Evolutionary conservation across 768 basidiomycete genomes (phyloP).

Genomic region (Auriscalpium orientale): DNA sequence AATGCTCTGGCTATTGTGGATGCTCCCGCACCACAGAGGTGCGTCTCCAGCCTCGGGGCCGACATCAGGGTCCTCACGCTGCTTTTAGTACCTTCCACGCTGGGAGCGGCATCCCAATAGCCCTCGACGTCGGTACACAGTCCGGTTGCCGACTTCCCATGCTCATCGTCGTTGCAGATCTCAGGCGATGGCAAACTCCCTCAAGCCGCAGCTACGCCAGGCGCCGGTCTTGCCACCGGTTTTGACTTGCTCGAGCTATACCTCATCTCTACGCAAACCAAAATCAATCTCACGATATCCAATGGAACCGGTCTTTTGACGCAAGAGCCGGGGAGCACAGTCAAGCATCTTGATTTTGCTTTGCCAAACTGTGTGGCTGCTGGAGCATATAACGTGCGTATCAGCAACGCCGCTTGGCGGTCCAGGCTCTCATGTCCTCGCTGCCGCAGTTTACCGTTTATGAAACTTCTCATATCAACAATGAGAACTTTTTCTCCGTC

Average conservation of each 20-base stretch:
- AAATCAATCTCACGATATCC: conserved; percentile 39
- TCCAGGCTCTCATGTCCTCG: not conserved
- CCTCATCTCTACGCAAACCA: conserved; percentile 33
- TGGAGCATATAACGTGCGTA: conserved; percentile 38
- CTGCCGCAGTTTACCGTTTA: conserved; percentile 39
- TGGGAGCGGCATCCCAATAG: conserved; percentile 24
- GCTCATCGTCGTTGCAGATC: conserved; percentile 17
- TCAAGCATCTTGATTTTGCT: conserved; percentile 29
- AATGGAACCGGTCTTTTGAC: conserved; percentile 30
- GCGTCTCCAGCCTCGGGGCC: not conserved
- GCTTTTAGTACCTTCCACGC: conserved; percentile 22
- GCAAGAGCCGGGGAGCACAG: conserved; percentile 35
- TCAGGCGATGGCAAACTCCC: conserved; percentile 40
- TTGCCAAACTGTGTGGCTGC: conserved; percentile 36
- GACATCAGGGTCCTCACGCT: not conserved
- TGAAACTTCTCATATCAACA: conserved; percentile 34
- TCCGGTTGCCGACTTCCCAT: not conserved
- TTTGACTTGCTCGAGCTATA: conserved; percentile 38
- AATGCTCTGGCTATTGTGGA: conserved; percentile 29
- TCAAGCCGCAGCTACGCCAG: conserved; percentile 25
- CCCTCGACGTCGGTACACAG: conserved; percentile 24
- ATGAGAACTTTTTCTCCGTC: conserved; percentile 31
- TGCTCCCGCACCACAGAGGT: conserved; percentile 21
- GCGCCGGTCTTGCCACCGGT: conserved; percentile 28
- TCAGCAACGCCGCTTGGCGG: not conserved